A percentile compares a stretch with the other conserved stretches of the same genome.
These are phyloP conservation scores for Wickerhamiella infanticola DNA, from an alignment of 1,139 yeast genomes.

Conservation along the genomic window DNA sequence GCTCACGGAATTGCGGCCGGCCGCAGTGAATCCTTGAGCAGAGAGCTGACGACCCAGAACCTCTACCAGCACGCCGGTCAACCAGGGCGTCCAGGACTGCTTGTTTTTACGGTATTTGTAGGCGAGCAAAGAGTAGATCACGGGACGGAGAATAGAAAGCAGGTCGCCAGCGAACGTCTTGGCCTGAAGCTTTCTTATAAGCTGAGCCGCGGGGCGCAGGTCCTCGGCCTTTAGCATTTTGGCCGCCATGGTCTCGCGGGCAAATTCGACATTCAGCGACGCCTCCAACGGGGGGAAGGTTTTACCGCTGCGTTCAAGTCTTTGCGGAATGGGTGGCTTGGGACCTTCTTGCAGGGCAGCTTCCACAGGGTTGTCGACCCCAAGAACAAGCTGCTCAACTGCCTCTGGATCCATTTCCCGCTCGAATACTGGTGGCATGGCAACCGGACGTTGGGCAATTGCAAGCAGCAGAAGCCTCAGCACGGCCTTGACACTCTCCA, in stretches of 20 bases:
- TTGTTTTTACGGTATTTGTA: conserved; percentile 16
- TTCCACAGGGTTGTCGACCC: not conserved
- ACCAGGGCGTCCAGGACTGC: conserved; percentile 29
- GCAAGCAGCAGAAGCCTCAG: conserved; percentile 22
- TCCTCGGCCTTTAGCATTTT: conserved; percentile 24
- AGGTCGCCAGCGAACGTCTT: conserved; percentile 23
- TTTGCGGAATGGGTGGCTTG: not conserved
- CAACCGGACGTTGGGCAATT: conserved; percentile 19
- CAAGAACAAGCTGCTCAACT: conserved; percentile 7
- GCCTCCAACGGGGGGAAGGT: conserved; percentile 17
- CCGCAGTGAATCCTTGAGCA: conserved; percentile 15
- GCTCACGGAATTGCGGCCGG: conserved; percentile 17
- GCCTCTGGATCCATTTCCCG: conserved; percentile 23
- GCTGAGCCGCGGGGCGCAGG: conserved; percentile 21
- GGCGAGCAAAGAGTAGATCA: conserved; percentile 24
- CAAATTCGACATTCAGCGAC: conserved; percentile 3
- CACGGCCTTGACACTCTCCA: conserved; percentile 24
- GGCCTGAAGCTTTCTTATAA: conserved; percentile 18
- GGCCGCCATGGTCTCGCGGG: conserved; percentile 3
- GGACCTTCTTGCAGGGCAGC: not conserved
- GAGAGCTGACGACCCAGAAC: conserved; percentile 20
- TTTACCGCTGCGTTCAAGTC: conserved; percentile 22
- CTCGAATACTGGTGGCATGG: conserved; percentile 24
- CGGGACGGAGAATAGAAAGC: conserved; percentile 25
- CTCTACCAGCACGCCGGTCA: conserved; percentile 25